Evolutionary conservation across 2,329 filamentous ascomycete species (phyloP), one percentile per base, ranked within the genome.

Genomic region (Botrytis sinoallii): DNA sequence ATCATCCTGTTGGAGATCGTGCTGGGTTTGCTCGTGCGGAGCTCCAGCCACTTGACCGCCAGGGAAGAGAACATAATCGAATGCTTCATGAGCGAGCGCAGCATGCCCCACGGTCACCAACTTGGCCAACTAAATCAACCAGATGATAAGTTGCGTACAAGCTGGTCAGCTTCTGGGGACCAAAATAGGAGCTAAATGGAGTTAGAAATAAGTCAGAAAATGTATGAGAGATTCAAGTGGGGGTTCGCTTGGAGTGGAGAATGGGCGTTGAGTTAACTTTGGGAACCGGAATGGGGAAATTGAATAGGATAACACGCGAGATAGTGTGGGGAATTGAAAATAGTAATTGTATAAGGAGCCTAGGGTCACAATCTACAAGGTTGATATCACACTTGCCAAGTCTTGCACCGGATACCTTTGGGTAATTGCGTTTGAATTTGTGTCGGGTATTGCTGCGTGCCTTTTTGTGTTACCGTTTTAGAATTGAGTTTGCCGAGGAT

Each of bases 121-220:
- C 42, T 5, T 66, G 42, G 42, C 44, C 64, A 16, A 48, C 79
- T 81, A 35, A 80, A 72, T n/a, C 59, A 61, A 38, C 35, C 16
- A 25, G 32, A 61, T 40, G 16, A n/a, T 18, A 61, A 14, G 5
- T 38, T 1, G 6, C 10, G 1, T 40, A 25, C 35, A 12, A n/a
- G 20, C 35, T 61, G 25, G 59, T 22, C 10, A 61, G 59, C 12
- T 38, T 38, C 35, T 3, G 12, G 20, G 14, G 59, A 12, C 20
- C 22, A 61, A 25, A 3, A 6, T 60, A 7, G 32, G 9, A 60
- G 32, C 18, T 25, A 1, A 4, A 16, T n/a, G 35, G 20, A 25
- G 12, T 16, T 25, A 22, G 4, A 38, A 38, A n/a, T 22, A 25
- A 61, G 5, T 16, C 4, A 16, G 12, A 2, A 1, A 16, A 61